Evolutionary conservation across 2,329 filamentous ascomycete genomes (phyloP), one percentile per base, ranked within the genome.

Genomic region (Ceratocystis harringtonii): DNA sequence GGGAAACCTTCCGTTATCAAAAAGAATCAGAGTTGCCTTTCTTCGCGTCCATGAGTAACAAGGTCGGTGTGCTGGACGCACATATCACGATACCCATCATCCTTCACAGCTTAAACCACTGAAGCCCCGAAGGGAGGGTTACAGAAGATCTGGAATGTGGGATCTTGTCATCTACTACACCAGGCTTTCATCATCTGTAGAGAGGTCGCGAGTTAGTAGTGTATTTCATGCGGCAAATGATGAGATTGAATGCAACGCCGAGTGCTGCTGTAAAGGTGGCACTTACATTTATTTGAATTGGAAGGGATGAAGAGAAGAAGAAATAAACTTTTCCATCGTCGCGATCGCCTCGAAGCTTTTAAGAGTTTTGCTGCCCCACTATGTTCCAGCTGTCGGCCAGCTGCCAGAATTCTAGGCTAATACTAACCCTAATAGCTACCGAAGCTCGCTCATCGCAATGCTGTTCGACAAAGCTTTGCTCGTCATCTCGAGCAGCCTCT

Each of bases 21-120:
- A 65, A 79, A 76, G 77, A 76, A 76, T 97, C 92, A 97, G 92
- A 96, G 90, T 89, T 95, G 87, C 90, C 88, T 86, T 72, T 88
- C 82, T 87, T 90, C 84, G 92, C 94, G 92, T 96, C 86, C 92
- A 92, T 90, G 82, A 78, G 83, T 90, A 95, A 96, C 91, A 97
- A 96, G 92, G 88, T 86, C 82, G 75, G 82, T 96, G 92, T 96
- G 94, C 90, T 92, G 91, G 89, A 96, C 94, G 91, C 94, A 87
- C 83, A 91, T 91, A 86, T 97, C 94, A 99, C 84, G 80, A 84
- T 88, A 78, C 83, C 84, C 78, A 78, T 78, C 80, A 77, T 77
- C 80, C 79, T 78, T 79, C 78, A 76, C 84, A 82, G 78, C 78
- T 58, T 82, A 81, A 81, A 87, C 90, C 92, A 82, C 94, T 96